A percentile compares a stretch with the other conserved stretches of the same genome.
Conservation (phyloP, 768 basidiomycete species). For the Xerocomellus amylosporus region DNA sequence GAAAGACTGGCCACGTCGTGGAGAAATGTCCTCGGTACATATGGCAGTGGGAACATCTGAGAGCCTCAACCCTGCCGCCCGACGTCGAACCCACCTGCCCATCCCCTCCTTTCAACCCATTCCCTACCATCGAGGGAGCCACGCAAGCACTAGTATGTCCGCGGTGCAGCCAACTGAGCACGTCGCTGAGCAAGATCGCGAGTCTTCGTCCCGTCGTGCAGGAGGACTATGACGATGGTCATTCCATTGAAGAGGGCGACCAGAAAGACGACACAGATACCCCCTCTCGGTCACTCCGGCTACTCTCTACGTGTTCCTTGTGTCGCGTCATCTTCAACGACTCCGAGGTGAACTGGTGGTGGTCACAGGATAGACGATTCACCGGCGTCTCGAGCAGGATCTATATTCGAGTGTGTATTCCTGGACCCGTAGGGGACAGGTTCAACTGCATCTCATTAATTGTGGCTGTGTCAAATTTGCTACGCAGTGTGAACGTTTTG, state of each 20-base stretch:
- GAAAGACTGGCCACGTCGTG: conserved; percentile 7
- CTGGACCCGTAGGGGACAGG: no score
- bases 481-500: no score
- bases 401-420: background rate
- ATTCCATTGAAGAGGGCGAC: background rate
- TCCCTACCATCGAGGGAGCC: background rate
- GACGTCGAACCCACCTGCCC: background rate
- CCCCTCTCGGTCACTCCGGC: background rate
- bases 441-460: no score
- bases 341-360: background rate
- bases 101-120: background rate
- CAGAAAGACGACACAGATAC: conserved; percentile 1
- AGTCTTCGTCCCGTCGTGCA: background rate
- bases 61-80: background rate
- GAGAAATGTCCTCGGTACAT: background rate
- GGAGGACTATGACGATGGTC: background rate
- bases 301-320: conserved; percentile 9
- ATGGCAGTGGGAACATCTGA: background rate
- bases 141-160: background rate
- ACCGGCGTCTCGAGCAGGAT: background rate
- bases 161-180: conserved; percentile 1
- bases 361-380: background rate
- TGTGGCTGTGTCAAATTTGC: no score
- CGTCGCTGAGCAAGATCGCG: background rate
- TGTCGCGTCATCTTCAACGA: conserved; percentile 16